A percentile compares a stretch with the other conserved stretches of the same genome.
phyloP scores from a whole-genome alignment of 768 basidiomycete genomes.

The Arthromyces matolae region DNA sequence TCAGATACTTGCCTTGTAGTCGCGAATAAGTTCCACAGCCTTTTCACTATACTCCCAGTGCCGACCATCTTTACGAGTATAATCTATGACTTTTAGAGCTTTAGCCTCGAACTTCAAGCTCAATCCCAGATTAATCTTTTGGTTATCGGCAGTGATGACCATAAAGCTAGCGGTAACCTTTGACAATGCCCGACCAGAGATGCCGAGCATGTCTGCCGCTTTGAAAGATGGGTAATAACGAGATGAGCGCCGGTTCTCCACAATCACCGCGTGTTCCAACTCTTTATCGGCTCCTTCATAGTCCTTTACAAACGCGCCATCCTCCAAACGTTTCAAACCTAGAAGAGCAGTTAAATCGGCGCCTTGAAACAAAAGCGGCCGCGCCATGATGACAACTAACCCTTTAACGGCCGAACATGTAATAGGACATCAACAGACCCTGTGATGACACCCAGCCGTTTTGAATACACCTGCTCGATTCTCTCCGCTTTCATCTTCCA shows the following conservation, averaged over 20 bases:
- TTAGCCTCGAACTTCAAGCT: slow-evolving; percentile 97
- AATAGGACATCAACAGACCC: slow-evolving; percentile 77
- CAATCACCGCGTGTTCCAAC: slow-evolving; percentile 76
- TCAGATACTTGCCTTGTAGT: slow-evolving; percentile 61
- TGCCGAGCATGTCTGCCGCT: slow-evolving; percentile 66
- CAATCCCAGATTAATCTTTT: slow-evolving; percentile 87
- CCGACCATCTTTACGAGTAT: slow-evolving; percentile 78
- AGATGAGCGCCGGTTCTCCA: slow-evolving; percentile 46
- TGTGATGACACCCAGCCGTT: slow-evolving; percentile 82
- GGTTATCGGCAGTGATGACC: slow-evolving; percentile 70
- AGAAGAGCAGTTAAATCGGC: neutral
- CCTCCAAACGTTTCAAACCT: slow-evolving; percentile 89
- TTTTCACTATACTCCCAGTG: slow-evolving; percentile 94
- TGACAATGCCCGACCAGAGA: slow-evolving; percentile 78
- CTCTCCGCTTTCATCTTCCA: slow-evolving; percentile 83
- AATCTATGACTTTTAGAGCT: slow-evolving; percentile 87
- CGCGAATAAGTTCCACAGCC: slow-evolving; percentile 71
- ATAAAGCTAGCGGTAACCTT: slow-evolving; percentile 93
- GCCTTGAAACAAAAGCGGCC: neutral
- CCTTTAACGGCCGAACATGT: slow-evolving; percentile 90
- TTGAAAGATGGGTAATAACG: slow-evolving; percentile 78
- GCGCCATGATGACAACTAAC: slow-evolving; percentile 34
- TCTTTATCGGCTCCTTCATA: slow-evolving; percentile 84
- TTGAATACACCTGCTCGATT: slow-evolving; percentile 84
- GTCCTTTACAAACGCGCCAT: slow-evolving; percentile 91